Conservation (phyloP, 2,329 filamentous ascomycete species). For the Calonectria henricotiae region DNA sequence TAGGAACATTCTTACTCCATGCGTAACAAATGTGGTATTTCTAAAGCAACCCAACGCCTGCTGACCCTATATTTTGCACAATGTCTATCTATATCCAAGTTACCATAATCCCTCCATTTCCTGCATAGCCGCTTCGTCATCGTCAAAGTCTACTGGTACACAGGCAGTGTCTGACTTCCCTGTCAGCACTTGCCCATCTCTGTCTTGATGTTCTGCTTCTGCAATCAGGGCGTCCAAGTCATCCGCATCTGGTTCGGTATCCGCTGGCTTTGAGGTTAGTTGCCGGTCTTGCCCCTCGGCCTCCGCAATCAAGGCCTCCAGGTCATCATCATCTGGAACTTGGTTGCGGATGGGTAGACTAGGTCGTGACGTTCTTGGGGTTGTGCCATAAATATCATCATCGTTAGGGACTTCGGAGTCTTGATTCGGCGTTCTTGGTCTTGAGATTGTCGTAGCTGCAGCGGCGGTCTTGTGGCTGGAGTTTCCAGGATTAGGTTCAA, state of each 20-base stretch:
- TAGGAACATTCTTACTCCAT: too few relatives aligned
- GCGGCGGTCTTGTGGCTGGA: conserved; percentile 57
- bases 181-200: conserved; percentile 12
- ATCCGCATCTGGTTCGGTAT: conserved; percentile 60
- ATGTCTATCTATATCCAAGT: not conserved
- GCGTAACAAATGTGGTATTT: not conserved
- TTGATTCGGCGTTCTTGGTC: conserved; percentile 52
- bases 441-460: conserved; percentile 57
- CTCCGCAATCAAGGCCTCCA: conserved; percentile 71
- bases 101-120: conserved; percentile 73
- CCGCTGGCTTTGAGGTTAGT: conserved; percentile 26
- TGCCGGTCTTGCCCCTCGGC: conserved; percentile 55
- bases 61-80: not conserved
- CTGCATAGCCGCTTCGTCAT: conserved; percentile 80
- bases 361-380: conserved; percentile 58
- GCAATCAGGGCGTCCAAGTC: conserved; percentile 70
- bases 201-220: conserved; percentile 60
- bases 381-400: conserved; percentile 72
- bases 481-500: conserved; percentile 40
- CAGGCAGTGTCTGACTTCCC: conserved; percentile 34
- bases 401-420: conserved; percentile 58
- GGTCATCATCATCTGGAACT: conserved; percentile 65
- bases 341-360: conserved; percentile 49
- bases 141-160: conserved; percentile 65
- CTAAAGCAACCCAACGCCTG: conserved; percentile 24